Evolutionary conservation across 768 basidiomycete species (phyloP).

Genomic region (Strobilomyces confusus): DNA sequence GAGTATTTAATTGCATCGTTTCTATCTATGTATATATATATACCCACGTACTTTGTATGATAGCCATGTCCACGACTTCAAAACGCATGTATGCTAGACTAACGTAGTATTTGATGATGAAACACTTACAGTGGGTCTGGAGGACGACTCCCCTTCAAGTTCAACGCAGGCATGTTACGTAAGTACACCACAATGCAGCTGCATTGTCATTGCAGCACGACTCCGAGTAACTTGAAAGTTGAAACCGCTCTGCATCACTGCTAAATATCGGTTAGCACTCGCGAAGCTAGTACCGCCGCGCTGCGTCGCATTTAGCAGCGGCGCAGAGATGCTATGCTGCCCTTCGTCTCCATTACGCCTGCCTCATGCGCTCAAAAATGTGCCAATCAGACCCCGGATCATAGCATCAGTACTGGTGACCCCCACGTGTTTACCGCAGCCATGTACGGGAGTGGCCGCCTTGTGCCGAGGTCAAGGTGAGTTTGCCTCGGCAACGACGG

Average conservation of each 20-base stretch:
- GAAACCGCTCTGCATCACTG: neutral
- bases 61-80: constrained; percentile 9
- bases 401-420: constrained; percentile 4
- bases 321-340: neutral
- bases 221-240: too few relatives aligned
- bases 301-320: constrained; percentile 2
- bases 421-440: constrained; percentile 15
- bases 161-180: too few relatives aligned
- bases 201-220: too few relatives aligned
- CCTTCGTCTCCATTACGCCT: neutral
- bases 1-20: constrained; percentile 10
- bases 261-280: neutral
- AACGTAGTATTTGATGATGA: neutral
- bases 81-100: neutral
- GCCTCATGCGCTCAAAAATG: constrained; percentile 20
- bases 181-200: too few relatives aligned
- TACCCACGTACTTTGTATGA: constrained; percentile 20
- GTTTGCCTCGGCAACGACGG: constrained; percentile 15
- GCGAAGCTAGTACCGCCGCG: neutral
- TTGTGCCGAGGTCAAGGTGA: constrained; percentile 12
- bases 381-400: constrained; percentile 14
- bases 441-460: constrained; percentile 8
- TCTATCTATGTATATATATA: constrained; percentile 2
- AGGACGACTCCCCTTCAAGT: too few relatives aligned
- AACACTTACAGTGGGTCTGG: too few relatives aligned